Conservation (phyloP, 2,329 filamentous ascomycete genomes). For the Podosphaera xanthii region DNA sequence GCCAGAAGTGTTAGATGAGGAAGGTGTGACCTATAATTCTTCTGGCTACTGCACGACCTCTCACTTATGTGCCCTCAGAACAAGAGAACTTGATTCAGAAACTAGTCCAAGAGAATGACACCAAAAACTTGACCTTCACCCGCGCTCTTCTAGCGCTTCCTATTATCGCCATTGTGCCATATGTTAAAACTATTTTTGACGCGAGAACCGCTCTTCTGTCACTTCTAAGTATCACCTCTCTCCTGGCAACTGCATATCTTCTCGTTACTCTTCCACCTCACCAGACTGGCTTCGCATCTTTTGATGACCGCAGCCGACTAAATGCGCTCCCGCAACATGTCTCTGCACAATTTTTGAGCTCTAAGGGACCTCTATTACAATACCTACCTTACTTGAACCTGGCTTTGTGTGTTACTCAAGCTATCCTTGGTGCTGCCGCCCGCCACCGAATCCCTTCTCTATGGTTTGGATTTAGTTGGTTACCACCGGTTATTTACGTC, state of each 20-base stretch:
- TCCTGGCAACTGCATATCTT: slow-evolving; percentile 38
- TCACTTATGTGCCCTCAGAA: slow-evolving; percentile 20
- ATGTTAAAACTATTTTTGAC: slow-evolving; percentile 25
- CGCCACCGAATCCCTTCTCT: slow-evolving; percentile 13
- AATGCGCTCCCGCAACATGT: neutral
- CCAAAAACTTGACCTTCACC: slow-evolving; percentile 34
- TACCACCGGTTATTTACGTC: slow-evolving; percentile 35
- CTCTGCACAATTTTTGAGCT: neutral
- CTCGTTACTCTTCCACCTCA: slow-evolving; percentile 31
- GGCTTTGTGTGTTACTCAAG: slow-evolving; percentile 29
- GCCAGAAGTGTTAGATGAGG: neutral
- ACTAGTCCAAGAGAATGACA: slow-evolving; percentile 31
- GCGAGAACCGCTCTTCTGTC: slow-evolving; percentile 18
- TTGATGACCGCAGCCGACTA: slow-evolving; percentile 22
- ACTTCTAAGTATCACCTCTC: slow-evolving; percentile 36
- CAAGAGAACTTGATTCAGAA: slow-evolving; percentile 39
- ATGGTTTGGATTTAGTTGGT: slow-evolving; percentile 23
- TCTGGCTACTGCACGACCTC: slow-evolving; percentile 6
- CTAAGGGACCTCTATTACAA: slow-evolving; percentile 26
- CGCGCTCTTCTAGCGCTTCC: slow-evolving; percentile 37
- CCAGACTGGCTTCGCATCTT: slow-evolving; percentile 26
- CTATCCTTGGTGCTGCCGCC: slow-evolving; percentile 21
- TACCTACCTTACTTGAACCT: slow-evolving; percentile 39
- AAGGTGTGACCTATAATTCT: slow-evolving; percentile 2
- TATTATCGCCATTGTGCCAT: slow-evolving; percentile 29